Evolutionary conservation across 148 eudicot species (phyloP).

Genomic region (Hydrangea macrophylla): DNA sequence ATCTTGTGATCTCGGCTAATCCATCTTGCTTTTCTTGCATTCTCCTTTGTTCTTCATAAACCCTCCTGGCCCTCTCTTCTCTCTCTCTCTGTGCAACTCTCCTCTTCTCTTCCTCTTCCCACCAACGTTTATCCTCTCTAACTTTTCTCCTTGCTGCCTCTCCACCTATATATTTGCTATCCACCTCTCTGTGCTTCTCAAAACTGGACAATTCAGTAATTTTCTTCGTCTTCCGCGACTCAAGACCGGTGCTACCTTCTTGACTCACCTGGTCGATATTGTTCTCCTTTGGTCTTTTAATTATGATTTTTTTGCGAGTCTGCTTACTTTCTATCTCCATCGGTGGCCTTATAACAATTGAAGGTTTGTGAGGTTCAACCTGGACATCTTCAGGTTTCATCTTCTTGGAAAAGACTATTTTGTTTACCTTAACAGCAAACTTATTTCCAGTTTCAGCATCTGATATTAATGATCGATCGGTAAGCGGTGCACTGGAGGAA

Average conservation of each 20-base stretch:
- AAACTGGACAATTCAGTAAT: slow-evolving; percentile 58
- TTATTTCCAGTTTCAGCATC: slow-evolving; percentile 60
- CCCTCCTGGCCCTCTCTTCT: slow-evolving; percentile 54
- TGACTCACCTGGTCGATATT: slow-evolving; percentile 59
- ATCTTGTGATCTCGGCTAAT: slow-evolving; percentile 53
- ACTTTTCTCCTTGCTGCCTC: slow-evolving; percentile 43
- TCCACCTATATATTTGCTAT: slow-evolving; percentile 28
- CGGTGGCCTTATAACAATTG: slow-evolving; percentile 80
- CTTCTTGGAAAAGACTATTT: slow-evolving; percentile 70
- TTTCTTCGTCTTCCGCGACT: slow-evolving; percentile 64
- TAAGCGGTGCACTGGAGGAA: slow-evolving; percentile 40
- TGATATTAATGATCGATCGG: slow-evolving; percentile 54
- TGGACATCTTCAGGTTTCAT: slow-evolving; percentile 54
- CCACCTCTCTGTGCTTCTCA: slow-evolving; percentile 40
- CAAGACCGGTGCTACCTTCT: slow-evolving; percentile 53
- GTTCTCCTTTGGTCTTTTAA: slow-evolving; percentile 72
- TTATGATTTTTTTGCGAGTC: slow-evolving; percentile 63
- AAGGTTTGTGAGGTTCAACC: slow-evolving; percentile 56
- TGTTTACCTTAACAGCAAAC: slow-evolving; percentile 56
- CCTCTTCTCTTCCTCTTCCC: slow-evolving; percentile 78
- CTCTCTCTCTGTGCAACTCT: slow-evolving; percentile 51
- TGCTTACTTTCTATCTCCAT: slow-evolving; percentile 55
- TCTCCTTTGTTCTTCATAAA: slow-evolving; percentile 45
- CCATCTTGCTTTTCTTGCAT: slow-evolving; percentile 52
- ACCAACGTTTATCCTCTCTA: slow-evolving; percentile 45